These are phyloP conservation scores for Plasmodium coatneyi DNA, from an alignment of 169 alveolate genomes.

Conservation along the genomic window DNA sequence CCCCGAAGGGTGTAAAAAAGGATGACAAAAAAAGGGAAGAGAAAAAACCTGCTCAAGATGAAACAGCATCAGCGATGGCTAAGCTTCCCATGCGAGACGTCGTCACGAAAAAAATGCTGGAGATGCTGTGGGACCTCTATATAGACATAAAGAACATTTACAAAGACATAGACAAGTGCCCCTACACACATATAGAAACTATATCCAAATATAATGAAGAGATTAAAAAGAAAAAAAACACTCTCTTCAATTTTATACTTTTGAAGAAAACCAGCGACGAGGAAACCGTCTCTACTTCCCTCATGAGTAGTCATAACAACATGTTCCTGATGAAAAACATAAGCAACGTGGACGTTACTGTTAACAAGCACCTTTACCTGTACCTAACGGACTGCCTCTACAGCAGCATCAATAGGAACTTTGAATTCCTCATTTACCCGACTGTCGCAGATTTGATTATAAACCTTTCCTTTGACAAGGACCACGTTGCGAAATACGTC, in stretches of 20 bases:
- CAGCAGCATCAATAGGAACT: background rate
- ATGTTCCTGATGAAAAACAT: conserved; percentile 31
- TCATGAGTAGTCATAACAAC: conserved; percentile 8
- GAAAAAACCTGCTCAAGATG: background rate
- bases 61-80: background rate
- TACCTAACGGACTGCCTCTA: conserved; percentile 21
- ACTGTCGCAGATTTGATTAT: conserved; percentile 1
- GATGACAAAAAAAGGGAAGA: background rate
- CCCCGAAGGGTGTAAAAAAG: background rate
- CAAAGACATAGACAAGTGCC: conserved; percentile 69
- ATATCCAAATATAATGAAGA: conserved; percentile 69
- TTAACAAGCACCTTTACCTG: conserved; percentile 32
- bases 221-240: conserved; percentile 43
- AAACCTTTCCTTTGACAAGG: conserved; percentile 1
- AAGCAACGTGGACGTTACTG: conserved; percentile 34
- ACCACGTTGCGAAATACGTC: background rate
- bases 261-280: conserved; percentile 11
- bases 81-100: background rate
- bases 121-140: conserved; percentile 68
- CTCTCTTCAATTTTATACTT: conserved; percentile 23
- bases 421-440: background rate
- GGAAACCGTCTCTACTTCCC: background rate
- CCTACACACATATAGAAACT: conserved; percentile 62
- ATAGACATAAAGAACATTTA: conserved; percentile 58
- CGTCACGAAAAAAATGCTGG: conserved; percentile 46